Evolutionary conservation across 2,329 filamentous ascomycete genomes (phyloP), one percentile per base, ranked within the genome.

Genomic region (Aureobasidium uvarum): DNA sequence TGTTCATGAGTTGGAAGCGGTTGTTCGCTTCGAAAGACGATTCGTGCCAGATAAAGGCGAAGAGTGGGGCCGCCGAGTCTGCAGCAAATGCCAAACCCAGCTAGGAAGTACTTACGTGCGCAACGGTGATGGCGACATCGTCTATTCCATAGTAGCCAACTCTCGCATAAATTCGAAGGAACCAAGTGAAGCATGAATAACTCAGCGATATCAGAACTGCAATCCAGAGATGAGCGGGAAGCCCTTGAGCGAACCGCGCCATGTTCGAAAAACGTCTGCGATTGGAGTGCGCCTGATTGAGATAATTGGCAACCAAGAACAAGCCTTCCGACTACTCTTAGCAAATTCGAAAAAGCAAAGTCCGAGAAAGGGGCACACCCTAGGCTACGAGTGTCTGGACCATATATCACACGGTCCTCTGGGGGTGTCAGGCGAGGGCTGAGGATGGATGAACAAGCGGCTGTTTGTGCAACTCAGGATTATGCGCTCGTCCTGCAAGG

Each of bases 401-500:
- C 60, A 63, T 63, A 52, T 63, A 63, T 63, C 36, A 63, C 60
- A 63, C n/a, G 36, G 48, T 33, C 33, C 48, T 39, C n/a, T 31
- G 45, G 20, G 23, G 7, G 58, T 20, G 31, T 62, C 43, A 51
- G 48, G 38, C 48, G 60, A 63, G 41, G 46, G 59, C 45, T 51
- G 48, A 63, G 38, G 48, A 54, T 51, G 46, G 25, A 31, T 39
- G 46, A 48, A 52, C 46, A 63, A 54, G 60, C 46, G 41, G n/a
- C 60, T 45, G 11, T 54, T 63, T 52, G 60, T 63, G n/a, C 46
- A 52, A 63, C 60, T 54, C 36, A n/a, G 25, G 20, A 20, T 54
- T 54, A 63, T 63, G 60, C 60, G 48, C 60, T 54, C 36, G 31
- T 28, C 46, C 60, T 63, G 60, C 60, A 63, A 63, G 60, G 60